A percentile compares a stretch with the other conserved stretches of the same genome.
Conservation (phyloP, 495 filamentous ascomycete species). For the Aspergillus conjunctus region DNA sequence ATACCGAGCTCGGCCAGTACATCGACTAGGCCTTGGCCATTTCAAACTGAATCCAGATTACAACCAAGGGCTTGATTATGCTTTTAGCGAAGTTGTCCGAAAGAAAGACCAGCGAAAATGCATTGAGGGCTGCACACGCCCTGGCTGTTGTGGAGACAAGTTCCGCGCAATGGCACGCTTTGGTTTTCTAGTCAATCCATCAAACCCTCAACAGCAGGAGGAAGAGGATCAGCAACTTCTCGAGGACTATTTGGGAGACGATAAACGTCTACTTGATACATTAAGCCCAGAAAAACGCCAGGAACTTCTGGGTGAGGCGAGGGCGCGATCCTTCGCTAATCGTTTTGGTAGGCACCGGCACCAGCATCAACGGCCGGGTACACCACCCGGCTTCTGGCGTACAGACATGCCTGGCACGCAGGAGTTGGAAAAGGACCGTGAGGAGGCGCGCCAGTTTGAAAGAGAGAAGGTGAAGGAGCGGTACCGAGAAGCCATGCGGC, state of each 20-base stretch:
- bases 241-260: conserved; percentile 67
- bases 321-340: conserved; percentile 66
- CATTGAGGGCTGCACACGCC: conserved; percentile 74
- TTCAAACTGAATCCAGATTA: conserved; percentile 81
- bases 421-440: conserved; percentile 63
- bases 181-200: conserved; percentile 29
- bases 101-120: conserved; percentile 71
- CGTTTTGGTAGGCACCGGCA: conserved; percentile 75
- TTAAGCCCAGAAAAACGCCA: conserved; percentile 56
- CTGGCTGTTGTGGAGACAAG: conserved; percentile 73
- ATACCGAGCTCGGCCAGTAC: conserved; percentile 55
- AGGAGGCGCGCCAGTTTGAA: conserved; percentile 60
- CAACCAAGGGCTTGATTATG: conserved; percentile 73
- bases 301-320: conserved; percentile 66
- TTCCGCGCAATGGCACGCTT: conserved; percentile 67
- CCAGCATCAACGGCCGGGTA: conserved; percentile 64
- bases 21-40: conserved; percentile 59
- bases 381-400: conserved; percentile 89
- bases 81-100: conserved; percentile 76
- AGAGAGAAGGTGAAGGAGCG: conserved; percentile 68
- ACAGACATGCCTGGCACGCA: conserved; percentile 86
- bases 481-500: conserved; percentile 78
- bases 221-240: conserved; percentile 59
- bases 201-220: conserved; percentile 25
- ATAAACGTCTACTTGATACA: conserved; percentile 36